Percentiles rank a stretch among this genome's conserved stretches.
These are phyloP conservation scores for Durio zibethinus DNA, from an alignment of 345 rosid genomes.

Conservation along the genomic window DNA sequence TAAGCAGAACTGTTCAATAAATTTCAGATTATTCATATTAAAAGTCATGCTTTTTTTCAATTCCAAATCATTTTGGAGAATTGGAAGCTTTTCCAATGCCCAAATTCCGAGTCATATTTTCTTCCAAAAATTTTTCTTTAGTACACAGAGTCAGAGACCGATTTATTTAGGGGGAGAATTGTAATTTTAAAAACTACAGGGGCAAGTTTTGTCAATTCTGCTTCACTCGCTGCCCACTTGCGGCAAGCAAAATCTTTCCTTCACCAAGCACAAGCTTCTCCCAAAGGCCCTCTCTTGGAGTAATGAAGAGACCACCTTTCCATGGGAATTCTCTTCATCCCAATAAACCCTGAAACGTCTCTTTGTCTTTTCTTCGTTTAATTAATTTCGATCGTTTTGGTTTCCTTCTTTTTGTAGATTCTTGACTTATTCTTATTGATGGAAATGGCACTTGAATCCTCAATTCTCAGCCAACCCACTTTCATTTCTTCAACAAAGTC, in stretches of 20 bases:
- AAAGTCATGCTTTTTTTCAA: no score
- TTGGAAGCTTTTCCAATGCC: no score
- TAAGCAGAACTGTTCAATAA: no score
- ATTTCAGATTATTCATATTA: no score
- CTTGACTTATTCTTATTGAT: neutral
- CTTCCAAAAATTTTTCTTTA: no score
- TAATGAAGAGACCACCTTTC: neutral
- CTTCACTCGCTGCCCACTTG: neutral
- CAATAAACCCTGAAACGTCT: neutral
- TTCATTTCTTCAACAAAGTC: neutral
- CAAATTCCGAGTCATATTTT: no score
- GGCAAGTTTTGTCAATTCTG: no score
- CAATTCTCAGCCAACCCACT: constrained; percentile 2
- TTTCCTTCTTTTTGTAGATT: neutral
- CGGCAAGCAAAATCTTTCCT: neutral
- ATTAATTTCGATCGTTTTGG: neutral
- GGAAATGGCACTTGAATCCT: constrained; percentile 7
- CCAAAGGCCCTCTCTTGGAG: neutral
- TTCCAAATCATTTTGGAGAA: no score
- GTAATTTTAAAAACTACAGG: no score
- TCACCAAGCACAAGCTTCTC: neutral
- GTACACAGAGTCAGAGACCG: no score
- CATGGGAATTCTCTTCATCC: neutral
- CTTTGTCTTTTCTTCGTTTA: neutral
- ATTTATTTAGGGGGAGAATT: no score